Evolutionary conservation across 306 rosid species (phyloP).

Genomic region (Inga leiocalycina): DNA sequence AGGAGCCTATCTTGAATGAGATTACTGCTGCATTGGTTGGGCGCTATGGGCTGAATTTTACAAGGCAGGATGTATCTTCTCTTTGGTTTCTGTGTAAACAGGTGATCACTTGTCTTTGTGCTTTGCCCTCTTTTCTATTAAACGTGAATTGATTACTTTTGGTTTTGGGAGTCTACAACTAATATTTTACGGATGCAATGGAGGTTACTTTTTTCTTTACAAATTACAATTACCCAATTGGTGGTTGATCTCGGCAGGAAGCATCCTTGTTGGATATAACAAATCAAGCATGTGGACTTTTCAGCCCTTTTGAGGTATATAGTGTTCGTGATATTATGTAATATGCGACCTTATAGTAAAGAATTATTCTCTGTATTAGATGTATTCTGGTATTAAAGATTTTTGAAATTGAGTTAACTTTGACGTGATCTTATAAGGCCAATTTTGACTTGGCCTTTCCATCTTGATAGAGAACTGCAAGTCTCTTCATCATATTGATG

Average conservation of each 20-base stretch:
- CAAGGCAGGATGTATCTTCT: conserved; percentile 70
- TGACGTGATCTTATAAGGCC: background rate
- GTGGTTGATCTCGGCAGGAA: conserved; percentile 66
- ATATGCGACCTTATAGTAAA: conserved; percentile 13
- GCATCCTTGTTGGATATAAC: conserved; percentile 87
- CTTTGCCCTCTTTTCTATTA: conserved; percentile 21
- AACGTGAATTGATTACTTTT: background rate
- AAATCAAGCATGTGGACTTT: conserved; percentile 81
- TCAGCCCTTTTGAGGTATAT: conserved; percentile 75
- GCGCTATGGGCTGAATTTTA: conserved; percentile 74
- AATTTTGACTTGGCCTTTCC: conserved; percentile 10
- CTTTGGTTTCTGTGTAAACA: conserved; percentile 98
- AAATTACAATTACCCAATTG: conserved; percentile 22
- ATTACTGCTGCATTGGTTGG: conserved; percentile 57
- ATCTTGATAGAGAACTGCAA: conserved; percentile 18
- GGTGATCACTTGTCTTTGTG: conserved; percentile 45
- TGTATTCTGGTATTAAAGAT: conserved; percentile 18
- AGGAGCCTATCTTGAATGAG: conserved; percentile 73
- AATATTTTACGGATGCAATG: conserved; percentile 10
- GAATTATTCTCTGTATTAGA: conserved; percentile 3
- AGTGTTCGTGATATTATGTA: conserved; percentile 11
- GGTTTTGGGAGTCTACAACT: conserved; percentile 15
- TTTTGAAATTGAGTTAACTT: conserved; percentile 7
- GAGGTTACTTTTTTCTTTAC: conserved; percentile 21
- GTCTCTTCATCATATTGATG: background rate